Percentiles rank a stretch among this genome's conserved stretches.
phyloP scores from a whole-genome alignment of 805 yeast genomes.

The Saccharomycopsis lassenensis region DNA sequence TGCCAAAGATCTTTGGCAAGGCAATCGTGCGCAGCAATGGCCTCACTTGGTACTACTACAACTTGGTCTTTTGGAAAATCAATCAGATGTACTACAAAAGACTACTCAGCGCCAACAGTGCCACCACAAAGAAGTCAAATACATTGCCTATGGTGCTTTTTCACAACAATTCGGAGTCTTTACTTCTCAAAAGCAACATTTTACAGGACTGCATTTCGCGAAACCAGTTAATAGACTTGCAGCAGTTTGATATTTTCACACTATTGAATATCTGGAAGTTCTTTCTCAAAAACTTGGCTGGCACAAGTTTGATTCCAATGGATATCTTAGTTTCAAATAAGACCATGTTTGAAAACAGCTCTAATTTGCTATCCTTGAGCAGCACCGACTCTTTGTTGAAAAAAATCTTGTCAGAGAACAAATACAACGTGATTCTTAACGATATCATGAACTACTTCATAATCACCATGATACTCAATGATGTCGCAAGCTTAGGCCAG shows the following conservation, averaged over 20 bases:
- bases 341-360: neutral
- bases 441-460: constrained; percentile 19
- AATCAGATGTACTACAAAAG: constrained; percentile 9
- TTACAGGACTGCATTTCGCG: constrained; percentile 29
- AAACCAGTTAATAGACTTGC: constrained; percentile 41
- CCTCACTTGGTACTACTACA: constrained; percentile 19
- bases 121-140: neutral
- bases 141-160: constrained; percentile 11
- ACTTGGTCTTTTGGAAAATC: constrained; percentile 16
- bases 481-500: constrained; percentile 30
- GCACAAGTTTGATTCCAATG: constrained; percentile 6
- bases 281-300: constrained; percentile 32
- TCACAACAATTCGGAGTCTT: constrained; percentile 8
- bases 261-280: constrained; percentile 34
- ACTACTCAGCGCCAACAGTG: neutral
- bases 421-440: constrained; percentile 23
- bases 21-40: constrained; percentile 21
- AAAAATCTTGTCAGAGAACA: constrained; percentile 25
- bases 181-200: constrained; percentile 16
- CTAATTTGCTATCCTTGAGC: no score
- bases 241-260: constrained; percentile 46
- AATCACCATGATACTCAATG: constrained; percentile 31
- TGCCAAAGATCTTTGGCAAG: constrained; percentile 25
- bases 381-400: constrained; percentile 25
- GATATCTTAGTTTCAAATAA: neutral